Conservation (phyloP, 306 rosid genomes). For the Prunus mira region DNA sequence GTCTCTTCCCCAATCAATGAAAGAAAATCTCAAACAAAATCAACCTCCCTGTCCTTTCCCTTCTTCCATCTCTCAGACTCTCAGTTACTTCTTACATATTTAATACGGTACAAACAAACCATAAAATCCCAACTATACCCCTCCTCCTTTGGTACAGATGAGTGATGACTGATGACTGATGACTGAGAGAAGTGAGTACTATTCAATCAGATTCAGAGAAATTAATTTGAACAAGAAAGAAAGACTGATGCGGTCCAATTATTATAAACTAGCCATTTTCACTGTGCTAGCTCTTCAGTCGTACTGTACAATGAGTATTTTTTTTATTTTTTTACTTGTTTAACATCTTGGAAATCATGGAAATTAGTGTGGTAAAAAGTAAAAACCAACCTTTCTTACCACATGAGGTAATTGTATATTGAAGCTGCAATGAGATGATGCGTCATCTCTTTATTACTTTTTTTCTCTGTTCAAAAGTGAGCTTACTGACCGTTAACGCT, state of each 20-base stretch:
- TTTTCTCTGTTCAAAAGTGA: slow-evolving; percentile 22
- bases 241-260: too few relatives aligned
- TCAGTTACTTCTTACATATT: slow-evolving; percentile 43
- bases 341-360: slow-evolving; percentile 18
- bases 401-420: slow-evolving; percentile 12
- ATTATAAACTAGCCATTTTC: too few relatives aligned
- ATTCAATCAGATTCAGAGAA: too few relatives aligned
- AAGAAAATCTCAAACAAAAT: slow-evolving; percentile 40
- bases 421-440: slow-evolving; percentile 30
- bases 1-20: slow-evolving; percentile 36
- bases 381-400: slow-evolving; percentile 23
- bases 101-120: slow-evolving; percentile 23
- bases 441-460: slow-evolving; percentile 28
- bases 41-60: slow-evolving; percentile 35
- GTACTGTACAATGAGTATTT: too few relatives aligned
- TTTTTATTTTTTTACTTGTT: slow-evolving; percentile 25
- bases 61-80: slow-evolving; percentile 17
- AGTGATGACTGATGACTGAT: too few relatives aligned
- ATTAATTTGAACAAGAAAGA: too few relatives aligned
- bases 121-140: slow-evolving; percentile 30
- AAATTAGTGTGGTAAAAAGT: slow-evolving; percentile 26
- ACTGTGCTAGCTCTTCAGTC: too few relatives aligned
- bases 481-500: slow-evolving; percentile 34
- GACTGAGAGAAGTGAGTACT: too few relatives aligned
- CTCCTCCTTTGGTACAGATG: slow-evolving; percentile 1